Base-by-base conservation (phyloP, 129 eudicot genomes). In the Centrapalus pauciflorus region DNA sequence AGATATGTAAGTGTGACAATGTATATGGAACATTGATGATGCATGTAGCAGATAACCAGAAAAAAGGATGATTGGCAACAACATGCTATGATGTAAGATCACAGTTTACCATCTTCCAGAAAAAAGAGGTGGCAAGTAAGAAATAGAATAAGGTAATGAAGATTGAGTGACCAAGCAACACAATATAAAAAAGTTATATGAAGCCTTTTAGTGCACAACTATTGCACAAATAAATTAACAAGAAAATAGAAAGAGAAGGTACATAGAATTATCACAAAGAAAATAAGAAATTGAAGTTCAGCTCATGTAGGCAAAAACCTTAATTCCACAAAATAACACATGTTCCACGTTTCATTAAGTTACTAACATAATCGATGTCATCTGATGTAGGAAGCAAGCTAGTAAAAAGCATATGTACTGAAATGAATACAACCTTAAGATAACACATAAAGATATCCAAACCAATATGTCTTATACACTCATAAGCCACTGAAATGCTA, bases 381-480 rank as follows among this genome's bases (percentile, higher is more conserved):
- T 14, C 67, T 8, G 30, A 37, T 32, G 67, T 61, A 61, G 23
- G 50, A 61, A 34, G 32, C 50, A 64, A 26, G 35, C 27, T 64
- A 46, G 70, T 64, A 40, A 24, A 1, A n/a, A 30, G 14, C 43
- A 16, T n/a, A 16, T 29, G 40, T 14, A 28, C 30, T 19, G 50
- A n/a, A 11, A 7, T 17, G 16, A 46, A 46, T 0, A 7, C 54
- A 46, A 12, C 16, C 7, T 9, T 24, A 51, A 33, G 9, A 21
- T 13, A 17, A 34, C 16, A 32, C 45, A 59, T 59, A 17, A 34
- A 32, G 45, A 33, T 11, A 30, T 60, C 9, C 10, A 60, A 35
- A 16, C 9, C 66, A 60, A 43, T 4, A 43, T 43, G 51, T 14
- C n/a, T 43, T 43, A 43, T 43, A 43, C 16, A 43, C 2, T 7